A percentile compares a stretch with the other conserved stretches of the same genome.
These are phyloP conservation scores for Cyberlindnera saturnus DNA, from an alignment of 805 yeast species.

Conservation along the genomic window DNA sequence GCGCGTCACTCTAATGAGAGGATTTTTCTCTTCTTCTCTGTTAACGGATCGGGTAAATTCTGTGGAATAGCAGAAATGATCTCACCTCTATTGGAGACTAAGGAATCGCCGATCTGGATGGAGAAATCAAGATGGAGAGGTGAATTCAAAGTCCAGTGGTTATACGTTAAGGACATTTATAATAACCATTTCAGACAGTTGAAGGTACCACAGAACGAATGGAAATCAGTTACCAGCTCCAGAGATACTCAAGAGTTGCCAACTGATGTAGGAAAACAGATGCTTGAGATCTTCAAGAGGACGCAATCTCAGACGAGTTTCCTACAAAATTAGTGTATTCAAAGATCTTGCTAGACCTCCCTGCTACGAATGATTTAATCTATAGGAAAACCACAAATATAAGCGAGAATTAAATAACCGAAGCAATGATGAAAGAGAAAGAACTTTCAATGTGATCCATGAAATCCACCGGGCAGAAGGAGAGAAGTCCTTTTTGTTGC, in stretches of 20 bases:
- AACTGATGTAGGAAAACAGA: conserved; percentile 37
- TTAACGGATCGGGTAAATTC: conserved; percentile 50
- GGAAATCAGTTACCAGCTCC: conserved; percentile 49
- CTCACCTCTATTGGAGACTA: conserved; percentile 25
- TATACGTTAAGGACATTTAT: conserved; percentile 43
- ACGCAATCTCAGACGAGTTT: conserved; percentile 14
- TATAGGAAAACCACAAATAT: not conserved
- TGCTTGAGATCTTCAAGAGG: conserved; percentile 38
- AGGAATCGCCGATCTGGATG: conserved; percentile 37
- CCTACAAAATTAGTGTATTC: conserved; percentile 5
- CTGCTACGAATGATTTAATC: not conserved
- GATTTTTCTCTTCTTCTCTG: conserved; percentile 49
- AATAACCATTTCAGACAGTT: conserved; percentile 42
- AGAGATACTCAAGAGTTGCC: conserved; percentile 60
- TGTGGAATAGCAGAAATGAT: conserved; percentile 56
- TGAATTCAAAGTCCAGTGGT: conserved; percentile 49
- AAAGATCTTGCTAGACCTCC: not conserved
- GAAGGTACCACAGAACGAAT: conserved; percentile 35
- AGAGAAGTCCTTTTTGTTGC: too few species aligned
- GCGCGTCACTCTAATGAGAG: conserved; percentile 20
- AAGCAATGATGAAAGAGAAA: not conserved
- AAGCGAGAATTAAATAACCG: not conserved
- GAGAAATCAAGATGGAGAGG: conserved; percentile 43
- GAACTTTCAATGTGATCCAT: too few species aligned
- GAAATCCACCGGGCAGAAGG: too few species aligned